Evolutionary conservation across 805 yeast genomes (phyloP), one percentile per base, ranked within the genome.

Genomic region (Saccharomycopsis amapae): DNA sequence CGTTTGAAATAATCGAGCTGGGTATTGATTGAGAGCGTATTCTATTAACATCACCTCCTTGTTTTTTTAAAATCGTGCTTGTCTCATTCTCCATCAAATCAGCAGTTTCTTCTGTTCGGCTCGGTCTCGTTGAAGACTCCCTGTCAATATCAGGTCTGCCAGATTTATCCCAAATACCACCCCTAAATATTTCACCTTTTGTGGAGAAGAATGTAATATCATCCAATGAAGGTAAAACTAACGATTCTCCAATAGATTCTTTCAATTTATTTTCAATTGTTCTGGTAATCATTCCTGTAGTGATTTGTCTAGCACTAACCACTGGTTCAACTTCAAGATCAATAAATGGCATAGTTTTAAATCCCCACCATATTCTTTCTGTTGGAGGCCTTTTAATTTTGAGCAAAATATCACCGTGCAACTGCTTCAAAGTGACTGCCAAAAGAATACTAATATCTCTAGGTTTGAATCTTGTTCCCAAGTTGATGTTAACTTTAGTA

Each of bases 151-250:
- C 35, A 9, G 42, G 35, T 38, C 67, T 57, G 1, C 38, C 56
- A 0, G 62, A 46, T 19, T 69, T 68, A 52, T 82, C 88, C 97
- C 97, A 90, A 20, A 90, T 78, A 15, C 98, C 98, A 42, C 96
- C 98, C 52, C 96, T 74, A 61, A 79, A 93, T 12, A 86, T 62
- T 52, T 86, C 95, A 33, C 64, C 71, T 2, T 64, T 62, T 0
- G 96, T 79, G 45, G 76, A 68, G 57, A 71, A 83, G 58, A 85
- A 83, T 0, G 79, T 76, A 34, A 87, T 62, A 59, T 90, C 97
- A 61, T 90, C 97, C 88, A 87, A 83, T 56, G 71, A 79, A 2
- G 98, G 98, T 26, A 76, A 62, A 0, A 93, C 97, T 40, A 93
- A 63, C 5, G 93, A 75, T 28, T 85, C 93, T 50, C 72, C 77